Conservation (phyloP, 2,329 filamentous ascomycete genomes). For the Claviceps sorghi region DNA sequence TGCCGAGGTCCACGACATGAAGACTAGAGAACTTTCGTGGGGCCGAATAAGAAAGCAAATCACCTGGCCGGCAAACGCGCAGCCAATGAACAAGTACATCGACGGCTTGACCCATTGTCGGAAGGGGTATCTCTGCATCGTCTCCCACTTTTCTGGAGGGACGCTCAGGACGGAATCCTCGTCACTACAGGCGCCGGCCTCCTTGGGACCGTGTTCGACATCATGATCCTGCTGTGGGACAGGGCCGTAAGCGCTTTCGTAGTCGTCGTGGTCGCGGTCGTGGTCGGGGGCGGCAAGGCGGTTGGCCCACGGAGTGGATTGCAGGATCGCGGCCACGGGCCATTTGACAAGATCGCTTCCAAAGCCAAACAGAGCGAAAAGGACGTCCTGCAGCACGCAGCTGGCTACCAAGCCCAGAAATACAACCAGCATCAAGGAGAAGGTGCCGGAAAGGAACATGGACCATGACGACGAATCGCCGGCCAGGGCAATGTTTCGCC, state of each 20-base stretch:
- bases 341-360: conserved; percentile 14
- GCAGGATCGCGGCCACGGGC: conserved; percentile 9
- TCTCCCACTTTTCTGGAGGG: not conserved
- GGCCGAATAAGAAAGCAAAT: conserved; percentile 14
- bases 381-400: conserved; percentile 14
- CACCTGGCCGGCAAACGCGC: conserved; percentile 10
- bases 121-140: not conserved
- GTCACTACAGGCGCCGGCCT: conserved; percentile 4
- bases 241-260: conserved; percentile 8
- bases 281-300: not conserved
- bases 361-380: conserved; percentile 9
- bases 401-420: conserved; percentile 7
- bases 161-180: conserved; percentile 2
- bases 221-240: conserved; percentile 15
- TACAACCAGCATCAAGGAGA: conserved; percentile 13
- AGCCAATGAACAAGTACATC: conserved; percentile 7
- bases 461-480: conserved; percentile 17
- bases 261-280: too few species aligned
- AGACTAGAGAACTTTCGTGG: conserved; percentile 16
- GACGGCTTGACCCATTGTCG: not conserved
- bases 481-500: conserved; percentile 19
- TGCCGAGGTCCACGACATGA: conserved; percentile 21
- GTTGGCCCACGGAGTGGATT: not conserved
- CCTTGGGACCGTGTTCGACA: conserved; percentile 7
- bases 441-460: conserved; percentile 17